Conservation (phyloP, 2,329 filamentous ascomycete species). For the Sporothrix protearum region DNA sequence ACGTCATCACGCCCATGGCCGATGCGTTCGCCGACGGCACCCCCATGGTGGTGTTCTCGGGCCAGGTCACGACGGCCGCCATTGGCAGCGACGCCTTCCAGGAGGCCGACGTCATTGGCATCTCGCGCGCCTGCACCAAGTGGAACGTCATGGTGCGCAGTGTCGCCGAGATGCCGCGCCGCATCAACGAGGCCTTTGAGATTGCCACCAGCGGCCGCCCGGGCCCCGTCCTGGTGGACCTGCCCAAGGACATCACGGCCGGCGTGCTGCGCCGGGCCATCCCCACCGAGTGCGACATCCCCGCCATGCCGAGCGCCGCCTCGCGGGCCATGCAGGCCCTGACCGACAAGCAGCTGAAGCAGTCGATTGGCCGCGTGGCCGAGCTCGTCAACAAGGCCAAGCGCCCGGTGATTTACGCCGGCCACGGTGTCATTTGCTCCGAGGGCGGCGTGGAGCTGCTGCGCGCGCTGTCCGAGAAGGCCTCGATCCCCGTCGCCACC, state of each 20-base stretch:
- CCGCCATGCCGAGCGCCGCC: constrained; percentile 79
- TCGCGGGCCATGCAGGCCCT: constrained; percentile 74
- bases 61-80: constrained; percentile 83
- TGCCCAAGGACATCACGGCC: constrained; percentile 94
- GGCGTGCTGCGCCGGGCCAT: constrained; percentile 79
- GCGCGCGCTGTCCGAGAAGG: constrained; percentile 84
- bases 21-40: constrained; percentile 94
- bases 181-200: constrained; percentile 97
- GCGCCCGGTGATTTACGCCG: constrained; percentile 93
- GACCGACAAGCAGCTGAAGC: constrained; percentile 66
- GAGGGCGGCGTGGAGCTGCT: constrained; percentile 76
- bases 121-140: constrained; percentile 92
- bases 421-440: constrained; percentile 78
- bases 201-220: constrained; percentile 93
- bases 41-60: constrained; percentile 91
- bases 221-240: constrained; percentile 89
- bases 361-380: constrained; percentile 72
- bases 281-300: constrained; percentile 68
- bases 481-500: constrained; percentile 88
- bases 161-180: constrained; percentile 83
- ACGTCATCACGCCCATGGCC: constrained; percentile 93
- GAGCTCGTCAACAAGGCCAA: constrained; percentile 81
- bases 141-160: constrained; percentile 99
- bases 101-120: constrained; percentile 90
- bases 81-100: constrained; percentile 98